Evolutionary conservation across 192 early-diverging fungal species (phyloP).

Genomic region (Coemansia sp.): DNA sequence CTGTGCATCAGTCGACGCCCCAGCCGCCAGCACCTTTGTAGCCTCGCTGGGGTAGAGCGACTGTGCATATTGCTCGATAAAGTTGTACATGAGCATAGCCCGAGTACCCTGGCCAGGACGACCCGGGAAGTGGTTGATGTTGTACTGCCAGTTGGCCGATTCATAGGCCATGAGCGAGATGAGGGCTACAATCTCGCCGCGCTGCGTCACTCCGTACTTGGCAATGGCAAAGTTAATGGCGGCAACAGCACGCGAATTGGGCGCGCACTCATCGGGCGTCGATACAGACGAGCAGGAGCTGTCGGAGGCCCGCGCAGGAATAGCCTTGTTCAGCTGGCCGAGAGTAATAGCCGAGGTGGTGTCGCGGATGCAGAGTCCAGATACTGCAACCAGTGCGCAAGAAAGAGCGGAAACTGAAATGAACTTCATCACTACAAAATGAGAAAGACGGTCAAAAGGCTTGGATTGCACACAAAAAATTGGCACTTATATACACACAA

Average conservation of each 20-base stretch:
- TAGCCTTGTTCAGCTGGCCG: slow-evolving; percentile 30
- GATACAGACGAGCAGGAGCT: slow-evolving; percentile 18
- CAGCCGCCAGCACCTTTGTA: slow-evolving; percentile 1
- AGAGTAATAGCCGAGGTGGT: slow-evolving; percentile 10
- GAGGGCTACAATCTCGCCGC: slow-evolving; percentile 35
- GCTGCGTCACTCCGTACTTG: slow-evolving; percentile 37
- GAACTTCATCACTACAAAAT: not conserved
- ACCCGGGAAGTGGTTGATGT: slow-evolving; percentile 49
- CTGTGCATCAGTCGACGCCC: slow-evolving; percentile 2
- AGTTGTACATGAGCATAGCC: slow-evolving; percentile 52
- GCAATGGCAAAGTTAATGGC: slow-evolving; percentile 38
- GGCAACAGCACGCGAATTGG: slow-evolving; percentile 20
- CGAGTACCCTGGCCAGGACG: slow-evolving; percentile 45
- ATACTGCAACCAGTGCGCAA: not conserved
- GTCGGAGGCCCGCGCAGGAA: slow-evolving; percentile 13
- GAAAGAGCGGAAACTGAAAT: not conserved
- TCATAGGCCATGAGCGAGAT: slow-evolving; percentile 48
- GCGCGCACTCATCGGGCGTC: slow-evolving; percentile 26
- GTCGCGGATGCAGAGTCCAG: slow-evolving; percentile 5
- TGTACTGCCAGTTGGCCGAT: slow-evolving; percentile 48
- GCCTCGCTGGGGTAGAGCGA: slow-evolving; percentile 17
- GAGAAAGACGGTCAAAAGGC: not conserved
- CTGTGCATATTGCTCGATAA: slow-evolving; percentile 34
- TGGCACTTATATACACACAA: not conserved
- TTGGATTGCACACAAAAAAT: not conserved